Percentiles rank a stretch among this genome's conserved stretches.
phyloP scores from a whole-genome alignment of 441 rosid species.

The Gossypium laxum region DNA sequence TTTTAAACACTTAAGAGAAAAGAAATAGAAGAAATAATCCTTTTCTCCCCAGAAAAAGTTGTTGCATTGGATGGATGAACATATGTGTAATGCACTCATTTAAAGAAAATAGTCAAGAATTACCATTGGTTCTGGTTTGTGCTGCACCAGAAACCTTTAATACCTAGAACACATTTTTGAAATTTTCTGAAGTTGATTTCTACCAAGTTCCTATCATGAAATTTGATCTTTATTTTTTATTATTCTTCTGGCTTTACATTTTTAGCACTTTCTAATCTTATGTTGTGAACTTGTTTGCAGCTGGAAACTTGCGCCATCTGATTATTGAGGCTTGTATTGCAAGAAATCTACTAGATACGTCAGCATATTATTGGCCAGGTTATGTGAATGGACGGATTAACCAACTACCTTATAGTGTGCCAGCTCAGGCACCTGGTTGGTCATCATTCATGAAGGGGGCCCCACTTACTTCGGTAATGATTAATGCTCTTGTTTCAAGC shows the following conservation, averaged over 20 bases:
- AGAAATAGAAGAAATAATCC: background rate
- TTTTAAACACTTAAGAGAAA: background rate
- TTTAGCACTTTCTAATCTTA: slow-evolving; percentile 17
- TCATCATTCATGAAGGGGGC: slow-evolving; percentile 57
- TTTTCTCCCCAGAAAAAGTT: background rate
- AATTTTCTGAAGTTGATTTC: background rate
- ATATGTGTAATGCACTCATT: background rate
- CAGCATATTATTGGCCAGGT: slow-evolving; percentile 65
- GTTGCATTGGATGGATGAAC: background rate
- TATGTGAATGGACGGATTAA: slow-evolving; percentile 55
- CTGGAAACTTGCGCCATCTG: slow-evolving; percentile 77
- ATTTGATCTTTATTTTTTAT: background rate
- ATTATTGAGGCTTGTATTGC: slow-evolving; percentile 75
- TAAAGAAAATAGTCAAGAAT: background rate
- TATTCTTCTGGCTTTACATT: background rate
- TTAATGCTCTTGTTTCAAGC: slow-evolving; percentile 51
- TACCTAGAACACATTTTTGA: background rate
- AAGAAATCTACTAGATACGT: slow-evolving; percentile 55
- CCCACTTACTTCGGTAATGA: slow-evolving; percentile 39
- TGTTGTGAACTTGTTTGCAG: slow-evolving; percentile 30
- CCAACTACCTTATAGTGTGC: slow-evolving; percentile 43
- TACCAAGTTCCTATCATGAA: slow-evolving; percentile 5
- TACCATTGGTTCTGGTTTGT: background rate
- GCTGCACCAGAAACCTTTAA: background rate
- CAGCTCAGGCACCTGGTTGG: slow-evolving; percentile 55